phyloP scores from a whole-genome alignment of 768 basidiomycete genomes.

The Hericium rajendrae region DNA sequence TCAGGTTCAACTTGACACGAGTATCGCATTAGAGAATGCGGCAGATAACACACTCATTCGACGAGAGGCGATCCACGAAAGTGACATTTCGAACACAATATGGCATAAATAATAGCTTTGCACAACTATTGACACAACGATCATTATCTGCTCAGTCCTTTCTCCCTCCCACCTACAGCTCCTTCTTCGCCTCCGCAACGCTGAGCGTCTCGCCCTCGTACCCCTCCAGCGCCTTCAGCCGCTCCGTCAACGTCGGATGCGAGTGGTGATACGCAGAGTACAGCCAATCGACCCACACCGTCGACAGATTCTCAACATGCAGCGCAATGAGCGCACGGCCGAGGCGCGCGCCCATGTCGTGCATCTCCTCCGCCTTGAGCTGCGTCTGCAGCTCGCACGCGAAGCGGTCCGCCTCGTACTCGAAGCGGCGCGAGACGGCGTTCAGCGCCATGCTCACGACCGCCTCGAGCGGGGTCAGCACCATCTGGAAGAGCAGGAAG shows the following conservation, averaged over 20 bases:
- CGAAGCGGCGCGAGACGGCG: constrained; percentile 74
- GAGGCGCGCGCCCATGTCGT: constrained; percentile 79
- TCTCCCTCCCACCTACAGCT: constrained; percentile 10
- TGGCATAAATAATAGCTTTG: too few species aligned
- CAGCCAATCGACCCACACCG: constrained; percentile 92
- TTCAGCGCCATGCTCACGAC: constrained; percentile 69
- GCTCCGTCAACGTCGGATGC: constrained; percentile 89
- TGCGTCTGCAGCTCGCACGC: constrained; percentile 58
- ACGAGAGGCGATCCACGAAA: too few species aligned
- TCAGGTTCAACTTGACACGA: too few species aligned
- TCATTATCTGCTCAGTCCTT: too few species aligned
- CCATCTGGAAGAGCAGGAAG: constrained; percentile 86
- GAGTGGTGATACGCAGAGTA: constrained; percentile 96
- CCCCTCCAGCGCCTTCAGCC: constrained; percentile 68
- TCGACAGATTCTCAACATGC: constrained; percentile 88
- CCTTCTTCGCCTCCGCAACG: constrained; percentile 22
- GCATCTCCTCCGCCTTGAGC: constrained; percentile 46
- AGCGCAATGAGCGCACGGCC: constrained; percentile 74
- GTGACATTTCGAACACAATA: too few species aligned
- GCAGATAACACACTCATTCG: too few species aligned
- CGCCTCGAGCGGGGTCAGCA: constrained; percentile 71
- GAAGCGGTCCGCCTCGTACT: constrained; percentile 89
- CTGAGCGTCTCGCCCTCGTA: constrained; percentile 7
- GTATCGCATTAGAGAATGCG: too few species aligned
- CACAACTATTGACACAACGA: too few species aligned